Percentiles rank a stretch among this genome's conserved stretches.
These are phyloP conservation scores for Penicillium sp. DNA, from an alignment of 2,329 filamentous ascomycete genomes.

Conservation along the genomic window DNA sequence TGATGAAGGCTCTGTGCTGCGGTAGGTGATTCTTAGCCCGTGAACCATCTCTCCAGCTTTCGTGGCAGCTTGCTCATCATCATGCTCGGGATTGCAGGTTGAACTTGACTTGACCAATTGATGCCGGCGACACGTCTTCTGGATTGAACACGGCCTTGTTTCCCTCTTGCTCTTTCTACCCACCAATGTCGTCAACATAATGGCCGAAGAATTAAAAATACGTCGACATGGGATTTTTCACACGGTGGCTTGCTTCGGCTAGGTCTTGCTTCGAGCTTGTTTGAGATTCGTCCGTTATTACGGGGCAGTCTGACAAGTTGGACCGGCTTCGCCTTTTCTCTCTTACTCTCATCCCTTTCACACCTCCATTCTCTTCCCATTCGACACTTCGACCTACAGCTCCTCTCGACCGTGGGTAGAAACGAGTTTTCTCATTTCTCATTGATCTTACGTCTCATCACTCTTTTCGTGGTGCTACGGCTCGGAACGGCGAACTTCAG, in stretches of 20 bases:
- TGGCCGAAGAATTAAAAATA: constrained; percentile 24
- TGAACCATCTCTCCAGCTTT: constrained; percentile 21
- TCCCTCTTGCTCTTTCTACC: constrained; percentile 23
- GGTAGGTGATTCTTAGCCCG: constrained; percentile 57
- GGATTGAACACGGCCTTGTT: constrained; percentile 25
- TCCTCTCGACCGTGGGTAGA: constrained; percentile 29
- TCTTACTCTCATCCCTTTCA: constrained; percentile 16
- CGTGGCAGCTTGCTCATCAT: constrained; percentile 35
- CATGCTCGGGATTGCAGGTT: constrained; percentile 39
- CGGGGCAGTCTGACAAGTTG: not conserved
- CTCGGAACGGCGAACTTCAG: constrained; percentile 46
- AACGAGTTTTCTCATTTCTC: constrained; percentile 34
- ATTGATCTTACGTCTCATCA: constrained; percentile 40
- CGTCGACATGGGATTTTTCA: constrained; percentile 33
- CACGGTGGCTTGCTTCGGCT: constrained; percentile 25
- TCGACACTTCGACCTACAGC: constrained; percentile 25
- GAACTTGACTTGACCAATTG: constrained; percentile 31
- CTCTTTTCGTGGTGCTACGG: constrained; percentile 47
- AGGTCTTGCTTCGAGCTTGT: constrained; percentile 1
- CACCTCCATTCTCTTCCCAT: constrained; percentile 29
- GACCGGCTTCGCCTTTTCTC: constrained; percentile 22
- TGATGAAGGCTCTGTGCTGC: constrained; percentile 92
- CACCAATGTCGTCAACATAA: constrained; percentile 21
- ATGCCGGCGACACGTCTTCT: constrained; percentile 21
- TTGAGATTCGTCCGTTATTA: constrained; percentile 8